Evolutionary conservation across 116 monocot genomes (phyloP).

Genomic region (Iris pallida): DNA sequence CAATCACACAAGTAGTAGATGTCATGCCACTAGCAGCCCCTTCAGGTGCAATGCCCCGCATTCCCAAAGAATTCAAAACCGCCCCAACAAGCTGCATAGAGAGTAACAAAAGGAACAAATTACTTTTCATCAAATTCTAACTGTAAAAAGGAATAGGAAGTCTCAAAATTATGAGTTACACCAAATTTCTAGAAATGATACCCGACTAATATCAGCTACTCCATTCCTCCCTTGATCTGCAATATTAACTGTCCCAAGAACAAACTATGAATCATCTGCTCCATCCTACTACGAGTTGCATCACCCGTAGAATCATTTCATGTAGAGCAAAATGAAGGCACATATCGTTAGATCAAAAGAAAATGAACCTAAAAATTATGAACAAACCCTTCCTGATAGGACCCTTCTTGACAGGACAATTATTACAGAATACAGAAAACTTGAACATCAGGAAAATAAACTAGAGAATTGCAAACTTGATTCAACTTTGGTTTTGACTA

Average conservation of each 20-base stretch:
- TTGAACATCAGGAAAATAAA: too few species aligned
- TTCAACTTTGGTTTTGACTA: too few species aligned
- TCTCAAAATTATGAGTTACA: not conserved
- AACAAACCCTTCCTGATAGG: too few species aligned
- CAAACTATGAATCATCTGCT: slow-evolving; percentile 69
- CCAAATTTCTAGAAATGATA: slow-evolving; percentile 14
- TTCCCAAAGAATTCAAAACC: slow-evolving; percentile 67
- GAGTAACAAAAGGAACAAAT: slow-evolving; percentile 6
- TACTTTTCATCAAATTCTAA: not conserved
- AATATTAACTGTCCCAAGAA: slow-evolving; percentile 48
- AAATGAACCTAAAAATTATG: too few species aligned
- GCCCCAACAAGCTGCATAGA: slow-evolving; percentile 47
- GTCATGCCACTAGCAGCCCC: slow-evolving; percentile 27
- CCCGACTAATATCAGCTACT: slow-evolving; percentile 74
- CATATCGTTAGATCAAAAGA: not conserved
- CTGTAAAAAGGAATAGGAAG: slow-evolving; percentile 38
- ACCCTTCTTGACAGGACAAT: too few species aligned
- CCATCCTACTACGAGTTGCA: slow-evolving; percentile 60
- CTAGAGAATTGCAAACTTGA: too few species aligned
- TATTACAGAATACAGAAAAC: too few species aligned
- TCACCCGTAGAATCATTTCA: slow-evolving; percentile 43
- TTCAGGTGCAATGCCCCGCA: slow-evolving; percentile 18
- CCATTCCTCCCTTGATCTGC: slow-evolving; percentile 72
- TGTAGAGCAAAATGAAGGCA: slow-evolving; percentile 1
- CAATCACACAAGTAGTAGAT: slow-evolving; percentile 33